Evolutionary conservation across 2,329 filamentous ascomycete species (phyloP), one percentile per base, ranked within the genome.

Genomic region (Aspergillus sp.): DNA sequence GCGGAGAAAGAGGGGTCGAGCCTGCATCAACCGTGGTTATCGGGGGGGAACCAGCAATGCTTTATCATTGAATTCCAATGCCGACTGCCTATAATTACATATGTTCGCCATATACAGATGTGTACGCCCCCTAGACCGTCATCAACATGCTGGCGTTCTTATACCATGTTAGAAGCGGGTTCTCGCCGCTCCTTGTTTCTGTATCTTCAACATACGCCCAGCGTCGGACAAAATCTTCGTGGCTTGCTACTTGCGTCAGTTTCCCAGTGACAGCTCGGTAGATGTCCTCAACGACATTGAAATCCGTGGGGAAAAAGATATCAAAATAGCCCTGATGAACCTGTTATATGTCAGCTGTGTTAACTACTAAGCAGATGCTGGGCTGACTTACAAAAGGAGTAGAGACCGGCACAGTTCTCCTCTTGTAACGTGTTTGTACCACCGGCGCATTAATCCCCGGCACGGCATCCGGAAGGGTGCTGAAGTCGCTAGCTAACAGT

Each of bases 271-370:
- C 86, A 60, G 91, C 91, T 56, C 91, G 88, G 77, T 99, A 99
- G 66, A 98, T 86, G 67, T 91, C 87, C 75, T 98, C 92, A 76
- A 95, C 89, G 64, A 96, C 88, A 62, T 85, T 82, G 72, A 99
- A 99, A 75, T 99, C 90, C 11, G 95, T 99, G 0, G 95, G 95
- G 78, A 99, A 99, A 71, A 99, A 87, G 68, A 99, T 97, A 73
- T 99, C 96, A 72, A 99, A 99, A 77, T 96, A 98, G 46, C 95
- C 96, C 79, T 99, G 96, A 73, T 98, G 93, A 48, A 97, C 91
- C 91, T 96, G 62, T 35, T 12, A 24, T 11, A 27, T 21, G 5
- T 48, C 33, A 19, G 56, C 56, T 37, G n/a, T 21, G 15, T 37
- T n/a, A 43, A 2, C 8, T 35, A 21, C n/a, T 6, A 4, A 9